Evolutionary conservation across 2,329 filamentous ascomycete species (phyloP), one percentile per base, ranked within the genome.

Genomic region (Furcasterigmium furcatum): DNA sequence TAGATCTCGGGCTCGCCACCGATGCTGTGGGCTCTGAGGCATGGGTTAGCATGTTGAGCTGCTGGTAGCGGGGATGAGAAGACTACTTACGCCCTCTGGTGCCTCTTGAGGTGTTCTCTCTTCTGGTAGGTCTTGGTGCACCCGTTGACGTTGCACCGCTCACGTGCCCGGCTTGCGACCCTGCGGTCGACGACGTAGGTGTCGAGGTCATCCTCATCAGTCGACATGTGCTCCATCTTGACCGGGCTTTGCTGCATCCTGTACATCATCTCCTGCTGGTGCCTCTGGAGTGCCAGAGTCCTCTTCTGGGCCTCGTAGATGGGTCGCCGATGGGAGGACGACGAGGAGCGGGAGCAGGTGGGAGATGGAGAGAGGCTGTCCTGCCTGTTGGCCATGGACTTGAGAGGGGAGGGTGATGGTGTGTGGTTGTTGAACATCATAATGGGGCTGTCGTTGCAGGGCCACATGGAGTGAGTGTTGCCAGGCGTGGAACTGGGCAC

Each of bases 81-180:
- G 13, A 45, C 32, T 41, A 68, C 73, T 65, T 55, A 79, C 76
- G 73, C 73, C 44, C 68, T 67, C 43, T 72, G 66, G 55, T 81
- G 77, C 22, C 77, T 68, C 62, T 79, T 80, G 16, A 80, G 60
- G 50, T 81, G 77, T 58, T 81, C 77, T 20, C 72, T 73, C 45
- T 77, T 67, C 52, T 74, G 72, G 48, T 76, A 79, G 0, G 68
- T 68, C 52, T 72, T 73, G 52, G 67, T 57, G 57, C 76, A 80
- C 22, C 66, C 66, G 7, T 65, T 65, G 25, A 72, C 68, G 14
- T 69, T 61, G 51, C 76, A 79, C 49, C 70, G 29, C 39, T 52
- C 48, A 18, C 48, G 38, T 10, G 41, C 29, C 25, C 50, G 42
- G 3, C 45, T 43, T 16, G 51, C 46, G 20, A 64, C 52, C 14